Percentiles rank a stretch among this genome's conserved stretches.
Conservation (phyloP, 2,329 filamentous ascomycete genomes). For the Colletotrichum chlorophyti region DNA sequence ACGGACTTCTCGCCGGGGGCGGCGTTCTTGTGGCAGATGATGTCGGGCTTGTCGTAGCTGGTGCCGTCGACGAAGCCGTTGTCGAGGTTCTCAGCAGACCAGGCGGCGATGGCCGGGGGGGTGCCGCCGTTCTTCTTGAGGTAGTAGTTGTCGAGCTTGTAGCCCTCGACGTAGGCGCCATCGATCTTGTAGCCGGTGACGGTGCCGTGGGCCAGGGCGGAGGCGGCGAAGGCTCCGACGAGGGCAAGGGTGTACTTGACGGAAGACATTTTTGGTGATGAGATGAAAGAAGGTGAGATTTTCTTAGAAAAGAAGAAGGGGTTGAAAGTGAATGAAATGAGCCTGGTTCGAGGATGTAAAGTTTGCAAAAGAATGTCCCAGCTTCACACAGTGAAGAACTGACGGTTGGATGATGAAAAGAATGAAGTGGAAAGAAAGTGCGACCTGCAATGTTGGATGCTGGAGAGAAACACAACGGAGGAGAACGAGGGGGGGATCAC, state of each 20-base stretch:
- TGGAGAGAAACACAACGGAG: neutral
- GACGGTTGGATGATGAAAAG: constrained; percentile 21
- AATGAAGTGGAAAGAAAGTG: constrained; percentile 25
- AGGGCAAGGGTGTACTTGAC: constrained; percentile 26
- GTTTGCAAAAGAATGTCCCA: constrained; percentile 29
- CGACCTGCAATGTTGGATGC: constrained; percentile 27
- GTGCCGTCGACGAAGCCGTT: constrained; percentile 58
- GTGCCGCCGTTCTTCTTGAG: constrained; percentile 25
- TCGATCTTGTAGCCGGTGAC: constrained; percentile 23
- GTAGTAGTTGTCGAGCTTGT: constrained; percentile 33
- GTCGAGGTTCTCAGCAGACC: constrained; percentile 50
- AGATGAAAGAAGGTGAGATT: neutral
- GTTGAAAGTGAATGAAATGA: constrained; percentile 15
- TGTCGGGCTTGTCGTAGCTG: constrained; percentile 46
- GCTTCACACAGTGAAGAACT: constrained; percentile 30
- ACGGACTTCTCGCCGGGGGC: constrained; percentile 45
- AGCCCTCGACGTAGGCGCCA: constrained; percentile 25
- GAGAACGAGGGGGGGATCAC: neutral
- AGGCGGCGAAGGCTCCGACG: constrained; percentile 27
- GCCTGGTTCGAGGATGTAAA: constrained; percentile 13
- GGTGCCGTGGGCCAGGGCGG: constrained; percentile 28
- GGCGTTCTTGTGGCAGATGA: constrained; percentile 53
- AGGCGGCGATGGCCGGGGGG: constrained; percentile 39
- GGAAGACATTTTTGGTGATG: constrained; percentile 14
- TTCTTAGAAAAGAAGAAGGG: neutral